Evolutionary conservation across 108 stramenopile species (phyloP).

Genomic region (Nannochloropsis salina): DNA sequence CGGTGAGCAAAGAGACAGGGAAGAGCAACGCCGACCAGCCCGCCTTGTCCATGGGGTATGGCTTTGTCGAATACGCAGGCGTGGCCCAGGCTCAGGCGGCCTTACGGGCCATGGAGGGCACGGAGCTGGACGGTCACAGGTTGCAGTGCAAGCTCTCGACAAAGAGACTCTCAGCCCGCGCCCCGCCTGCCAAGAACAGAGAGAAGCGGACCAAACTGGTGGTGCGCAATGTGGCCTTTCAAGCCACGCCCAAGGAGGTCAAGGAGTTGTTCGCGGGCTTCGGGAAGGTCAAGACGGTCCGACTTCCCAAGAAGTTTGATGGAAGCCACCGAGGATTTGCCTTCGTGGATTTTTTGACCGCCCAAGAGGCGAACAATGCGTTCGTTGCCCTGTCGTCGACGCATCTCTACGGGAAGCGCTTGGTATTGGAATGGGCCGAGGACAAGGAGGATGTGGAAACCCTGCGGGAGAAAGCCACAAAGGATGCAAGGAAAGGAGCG

Average conservation of each 20-base stretch:
- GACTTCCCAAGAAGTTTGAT: conserved; percentile 95
- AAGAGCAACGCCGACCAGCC: conserved; percentile 28
- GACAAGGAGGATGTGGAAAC: conserved; percentile 54
- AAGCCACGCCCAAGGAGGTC: conserved; percentile 82
- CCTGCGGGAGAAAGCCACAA: conserved; percentile 37
- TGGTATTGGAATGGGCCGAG: conserved; percentile 91
- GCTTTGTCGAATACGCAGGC: conserved; percentile 90
- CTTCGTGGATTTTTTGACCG: conserved; percentile 86
- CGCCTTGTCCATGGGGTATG: conserved; percentile 82
- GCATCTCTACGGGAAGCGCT: conserved; percentile 95
- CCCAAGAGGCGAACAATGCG: conserved; percentile 80
- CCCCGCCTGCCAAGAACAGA: conserved; percentile 42
- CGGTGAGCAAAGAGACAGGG: conserved; percentile 41
- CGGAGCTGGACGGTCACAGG: conserved; percentile 79
- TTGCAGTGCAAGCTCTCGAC: conserved; percentile 75
- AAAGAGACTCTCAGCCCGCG: conserved; percentile 51
- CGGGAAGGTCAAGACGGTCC: conserved; percentile 82
- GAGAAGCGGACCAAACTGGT: conserved; percentile 72
- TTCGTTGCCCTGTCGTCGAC: conserved; percentile 73
- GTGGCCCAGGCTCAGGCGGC: conserved; percentile 64
- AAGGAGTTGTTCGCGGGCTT: conserved; percentile 73
- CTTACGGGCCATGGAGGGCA: conserved; percentile 69
- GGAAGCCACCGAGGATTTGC: conserved; percentile 94
- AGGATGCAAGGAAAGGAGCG: conserved; percentile 24
- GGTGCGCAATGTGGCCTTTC: conserved; percentile 91